A percentile compares a stretch with the other conserved stretches of the same genome.
Evolutionary conservation across 2,329 filamentous ascomycete species (phyloP).

Genomic region (Sordariomycetes sp.): DNA sequence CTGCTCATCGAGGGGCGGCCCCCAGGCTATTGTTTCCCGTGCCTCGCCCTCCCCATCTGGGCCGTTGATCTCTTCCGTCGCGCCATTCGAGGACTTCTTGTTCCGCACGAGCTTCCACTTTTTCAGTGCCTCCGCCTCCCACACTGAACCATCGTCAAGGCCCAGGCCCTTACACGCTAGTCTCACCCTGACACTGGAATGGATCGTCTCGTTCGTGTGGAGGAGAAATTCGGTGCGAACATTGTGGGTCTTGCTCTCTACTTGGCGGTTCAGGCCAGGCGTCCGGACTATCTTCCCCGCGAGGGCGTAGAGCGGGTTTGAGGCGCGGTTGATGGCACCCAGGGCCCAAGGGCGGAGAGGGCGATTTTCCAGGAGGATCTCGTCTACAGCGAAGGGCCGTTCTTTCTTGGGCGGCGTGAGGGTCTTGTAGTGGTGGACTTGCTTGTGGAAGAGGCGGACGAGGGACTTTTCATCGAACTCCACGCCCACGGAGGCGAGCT

Average conservation of each 20-base stretch:
- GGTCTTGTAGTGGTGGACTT: constrained; percentile 19
- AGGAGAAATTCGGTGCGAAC: constrained; percentile 27
- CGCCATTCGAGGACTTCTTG: constrained; percentile 7
- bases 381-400: constrained; percentile 31
- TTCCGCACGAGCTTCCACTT: constrained; percentile 30
- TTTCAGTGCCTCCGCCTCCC: constrained; percentile 32
- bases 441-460: constrained; percentile 6
- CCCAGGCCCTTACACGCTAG: constrained; percentile 38
- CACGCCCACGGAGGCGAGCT: constrained; percentile 37
- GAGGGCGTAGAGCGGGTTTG: constrained; percentile 30
- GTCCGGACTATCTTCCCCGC: constrained; percentile 29
- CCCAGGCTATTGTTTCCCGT: background rate
- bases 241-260: constrained; percentile 26
- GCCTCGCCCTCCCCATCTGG: background rate
- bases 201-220: constrained; percentile 44
- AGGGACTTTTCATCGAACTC: constrained; percentile 27
- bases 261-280: constrained; percentile 36
- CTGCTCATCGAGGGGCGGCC: background rate
- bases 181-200: constrained; percentile 42
- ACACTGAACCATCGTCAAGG: constrained; percentile 34
- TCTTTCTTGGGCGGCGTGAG: constrained; percentile 3
- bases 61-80: background rate
- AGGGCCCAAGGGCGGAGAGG: constrained; percentile 38
- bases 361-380: constrained; percentile 33
- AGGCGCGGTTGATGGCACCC: constrained; percentile 28